These are phyloP conservation scores for Pyronema domesticum DNA, from an alignment of 495 filamentous ascomycete genomes.

Conservation along the genomic window DNA sequence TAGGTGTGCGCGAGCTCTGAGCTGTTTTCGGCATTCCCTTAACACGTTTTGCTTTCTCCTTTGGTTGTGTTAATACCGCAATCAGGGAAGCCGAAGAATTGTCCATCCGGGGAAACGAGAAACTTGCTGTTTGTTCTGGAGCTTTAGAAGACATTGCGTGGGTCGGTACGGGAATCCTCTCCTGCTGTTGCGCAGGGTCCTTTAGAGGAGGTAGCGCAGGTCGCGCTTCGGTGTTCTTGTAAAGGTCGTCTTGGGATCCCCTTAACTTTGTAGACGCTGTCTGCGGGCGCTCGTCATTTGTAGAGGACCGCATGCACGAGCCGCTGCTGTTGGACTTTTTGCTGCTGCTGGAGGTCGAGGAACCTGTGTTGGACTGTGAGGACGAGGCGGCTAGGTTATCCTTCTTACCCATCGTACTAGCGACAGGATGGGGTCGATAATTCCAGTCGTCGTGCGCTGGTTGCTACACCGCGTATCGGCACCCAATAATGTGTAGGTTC, in stretches of 20 bases:
- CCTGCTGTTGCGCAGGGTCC: background rate
- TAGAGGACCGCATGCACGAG: background rate
- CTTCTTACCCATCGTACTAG: background rate
- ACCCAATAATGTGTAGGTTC: background rate
- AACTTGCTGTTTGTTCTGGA: background rate
- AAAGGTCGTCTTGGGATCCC: background rate
- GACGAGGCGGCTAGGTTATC: background rate
- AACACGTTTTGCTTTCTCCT: constrained; percentile 4
- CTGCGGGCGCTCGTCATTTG: background rate
- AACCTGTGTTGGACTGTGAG: background rate
- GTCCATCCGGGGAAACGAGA: background rate
- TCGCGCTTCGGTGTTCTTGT: background rate
- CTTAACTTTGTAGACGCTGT: background rate
- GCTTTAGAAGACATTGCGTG: background rate
- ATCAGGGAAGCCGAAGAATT: background rate
- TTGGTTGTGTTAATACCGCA: background rate
- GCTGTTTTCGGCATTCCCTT: constrained; percentile 11
- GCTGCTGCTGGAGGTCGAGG: background rate
- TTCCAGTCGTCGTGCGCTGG: background rate
- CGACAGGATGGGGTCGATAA: background rate
- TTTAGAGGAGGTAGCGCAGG: background rate
- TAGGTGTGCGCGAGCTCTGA: background rate
- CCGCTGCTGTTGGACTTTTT: background rate
- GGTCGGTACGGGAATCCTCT: background rate
- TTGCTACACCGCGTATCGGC: too few species aligned